These are phyloP conservation scores for Candida sp. DNA, from an alignment of 1,139 yeast genomes.

Conservation along the genomic window DNA sequence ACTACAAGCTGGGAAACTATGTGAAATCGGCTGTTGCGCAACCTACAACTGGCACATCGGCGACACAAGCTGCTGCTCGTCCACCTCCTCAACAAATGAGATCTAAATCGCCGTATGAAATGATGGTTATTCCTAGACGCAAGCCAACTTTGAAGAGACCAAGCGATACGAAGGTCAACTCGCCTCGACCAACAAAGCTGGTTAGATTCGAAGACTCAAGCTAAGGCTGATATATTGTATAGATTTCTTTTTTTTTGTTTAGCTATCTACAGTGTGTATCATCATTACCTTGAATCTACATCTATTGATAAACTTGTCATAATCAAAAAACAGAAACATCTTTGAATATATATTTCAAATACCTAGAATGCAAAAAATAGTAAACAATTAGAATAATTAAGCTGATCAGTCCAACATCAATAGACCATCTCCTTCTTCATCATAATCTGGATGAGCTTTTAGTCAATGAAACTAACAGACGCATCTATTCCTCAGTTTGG, in stretches of 20 bases:
- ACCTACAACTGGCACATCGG: too few species aligned
- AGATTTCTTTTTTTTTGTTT: neutral
- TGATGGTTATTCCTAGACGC: neutral
- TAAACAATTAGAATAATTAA: neutral
- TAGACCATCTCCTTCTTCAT: neutral
- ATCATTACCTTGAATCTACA: neutral
- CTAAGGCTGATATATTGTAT: neutral
- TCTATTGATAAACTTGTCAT: neutral
- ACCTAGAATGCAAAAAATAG: constrained; percentile 2
- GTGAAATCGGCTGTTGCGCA: too few species aligned
- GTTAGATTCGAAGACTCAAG: constrained; percentile 24
- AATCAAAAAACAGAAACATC: neutral
- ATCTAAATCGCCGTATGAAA: neutral
- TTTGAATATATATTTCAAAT: constrained; percentile 2
- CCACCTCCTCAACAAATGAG: neutral
- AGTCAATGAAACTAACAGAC: too few species aligned
- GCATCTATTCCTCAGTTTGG: constrained; percentile 4
- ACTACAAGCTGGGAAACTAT: neutral
- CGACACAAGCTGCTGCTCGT: too few species aligned
- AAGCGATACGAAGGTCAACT: neutral
- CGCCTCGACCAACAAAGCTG: constrained; percentile 21
- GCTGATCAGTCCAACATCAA: neutral
- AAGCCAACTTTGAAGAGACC: constrained; percentile 3
- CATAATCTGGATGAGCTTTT: too few species aligned
- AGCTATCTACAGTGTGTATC: neutral